These are phyloP conservation scores for Musa itinerans DNA, from an alignment of 176 grass and related monocot genomes.

Conservation along the genomic window DNA sequence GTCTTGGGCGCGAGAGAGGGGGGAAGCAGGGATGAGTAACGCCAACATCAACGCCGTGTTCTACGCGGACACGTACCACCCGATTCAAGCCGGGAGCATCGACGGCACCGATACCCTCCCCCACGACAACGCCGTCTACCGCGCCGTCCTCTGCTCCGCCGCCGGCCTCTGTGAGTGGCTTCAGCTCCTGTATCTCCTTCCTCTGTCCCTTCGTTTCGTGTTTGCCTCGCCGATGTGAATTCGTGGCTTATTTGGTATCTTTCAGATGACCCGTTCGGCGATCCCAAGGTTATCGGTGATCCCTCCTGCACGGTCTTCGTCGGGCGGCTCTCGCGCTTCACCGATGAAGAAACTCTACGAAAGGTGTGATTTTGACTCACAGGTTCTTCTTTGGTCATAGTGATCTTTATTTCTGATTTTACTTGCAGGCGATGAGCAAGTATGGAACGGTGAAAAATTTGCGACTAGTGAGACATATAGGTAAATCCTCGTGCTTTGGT, in stretches of 20 bases:
- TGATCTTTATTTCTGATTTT: neutral
- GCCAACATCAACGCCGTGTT: constrained; percentile 47
- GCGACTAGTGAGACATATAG: constrained; percentile 72
- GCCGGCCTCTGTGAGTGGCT: constrained; percentile 59
- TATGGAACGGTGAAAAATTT: constrained; percentile 79
- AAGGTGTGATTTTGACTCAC: constrained; percentile 28
- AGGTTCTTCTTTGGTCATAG: neutral
- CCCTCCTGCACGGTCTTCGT: constrained; percentile 83
- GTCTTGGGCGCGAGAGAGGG: neutral
- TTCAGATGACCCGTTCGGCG: constrained; percentile 84
- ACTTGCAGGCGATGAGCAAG: constrained; percentile 66
- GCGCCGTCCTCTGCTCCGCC: constrained; percentile 72
- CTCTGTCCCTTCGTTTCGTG: neutral
- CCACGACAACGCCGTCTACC: constrained; percentile 84
- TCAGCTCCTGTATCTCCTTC: neutral
- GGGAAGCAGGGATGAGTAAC: constrained; percentile 24
- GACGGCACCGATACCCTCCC: constrained; percentile 88
- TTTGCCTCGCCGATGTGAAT: neutral
- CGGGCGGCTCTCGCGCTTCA: constrained; percentile 53
- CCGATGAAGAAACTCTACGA: constrained; percentile 56
- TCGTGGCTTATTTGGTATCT: neutral
- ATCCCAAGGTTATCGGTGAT: constrained; percentile 68
- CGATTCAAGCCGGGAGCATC: constrained; percentile 92
- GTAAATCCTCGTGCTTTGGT: constrained; percentile 19
- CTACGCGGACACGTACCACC: constrained; percentile 84